Conservation (phyloP, 192 early-diverging fungal species). For the Spizellomyces punctatus region DNA sequence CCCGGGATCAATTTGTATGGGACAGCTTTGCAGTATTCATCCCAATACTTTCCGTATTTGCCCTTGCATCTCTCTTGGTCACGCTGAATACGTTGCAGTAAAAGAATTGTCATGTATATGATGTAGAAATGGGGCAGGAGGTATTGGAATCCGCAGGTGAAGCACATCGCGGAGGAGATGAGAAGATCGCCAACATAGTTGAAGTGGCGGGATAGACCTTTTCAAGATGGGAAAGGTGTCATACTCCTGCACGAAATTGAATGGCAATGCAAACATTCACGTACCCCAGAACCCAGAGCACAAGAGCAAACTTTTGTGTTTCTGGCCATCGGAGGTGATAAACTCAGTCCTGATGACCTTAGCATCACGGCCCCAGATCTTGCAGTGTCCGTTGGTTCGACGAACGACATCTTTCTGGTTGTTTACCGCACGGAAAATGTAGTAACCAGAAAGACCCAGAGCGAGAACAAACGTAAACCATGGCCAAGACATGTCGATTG, state of each 20-base stretch:
- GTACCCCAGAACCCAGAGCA: constrained; percentile 79
- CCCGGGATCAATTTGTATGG: constrained; percentile 59
- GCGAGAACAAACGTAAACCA: constrained; percentile 54
- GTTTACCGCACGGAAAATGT: constrained; percentile 80
- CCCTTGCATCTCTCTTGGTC: constrained; percentile 73
- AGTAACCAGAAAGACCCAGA: constrained; percentile 71
- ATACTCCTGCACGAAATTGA: constrained; percentile 17
- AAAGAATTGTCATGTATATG: constrained; percentile 75
- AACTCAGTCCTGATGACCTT: constrained; percentile 72
- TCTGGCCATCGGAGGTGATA: constrained; percentile 72
- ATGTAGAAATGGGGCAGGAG: constrained; percentile 80
- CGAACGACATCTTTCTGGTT: constrained; percentile 79
- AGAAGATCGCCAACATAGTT: constrained; percentile 81
- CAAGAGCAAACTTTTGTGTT: constrained; percentile 64
- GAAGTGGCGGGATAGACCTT: constrained; percentile 74
- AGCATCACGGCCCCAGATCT: constrained; percentile 79
- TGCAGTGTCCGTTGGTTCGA: constrained; percentile 68
- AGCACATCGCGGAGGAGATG: constrained; percentile 73
- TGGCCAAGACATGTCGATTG: constrained; percentile 62
- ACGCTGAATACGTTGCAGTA: constrained; percentile 67
- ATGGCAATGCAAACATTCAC: background rate
- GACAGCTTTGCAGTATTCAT: constrained; percentile 64
- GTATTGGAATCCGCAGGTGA: constrained; percentile 68
- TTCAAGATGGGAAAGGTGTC: background rate
- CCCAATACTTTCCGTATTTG: constrained; percentile 86